phyloP scores from a whole-genome alignment of 1,139 yeast genomes.

The Debaryomyces udenii region DNA sequence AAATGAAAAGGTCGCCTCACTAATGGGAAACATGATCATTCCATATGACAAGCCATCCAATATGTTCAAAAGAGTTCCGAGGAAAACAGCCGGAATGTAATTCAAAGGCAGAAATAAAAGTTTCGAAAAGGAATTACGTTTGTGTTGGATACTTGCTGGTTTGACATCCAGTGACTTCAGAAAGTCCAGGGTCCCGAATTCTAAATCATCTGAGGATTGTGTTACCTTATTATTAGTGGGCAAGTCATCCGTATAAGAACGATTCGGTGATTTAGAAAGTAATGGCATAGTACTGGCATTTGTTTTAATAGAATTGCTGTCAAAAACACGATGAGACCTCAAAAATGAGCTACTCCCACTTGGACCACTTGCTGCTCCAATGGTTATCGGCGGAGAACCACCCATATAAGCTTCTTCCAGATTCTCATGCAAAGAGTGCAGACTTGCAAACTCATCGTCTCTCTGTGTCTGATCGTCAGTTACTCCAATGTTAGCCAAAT shows the following conservation, averaged over 20 bases:
- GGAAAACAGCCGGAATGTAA: constrained; percentile 70
- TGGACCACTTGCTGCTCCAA: constrained; percentile 11
- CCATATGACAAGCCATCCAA: constrained; percentile 95
- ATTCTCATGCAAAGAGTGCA: background rate
- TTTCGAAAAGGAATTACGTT: background rate
- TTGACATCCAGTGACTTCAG: background rate
- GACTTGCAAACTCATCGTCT: constrained; percentile 5
- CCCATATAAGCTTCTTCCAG: constrained; percentile 19
- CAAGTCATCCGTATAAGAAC: constrained; percentile 1
- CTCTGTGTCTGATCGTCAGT: constrained; percentile 37
- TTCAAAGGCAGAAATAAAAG: background rate
- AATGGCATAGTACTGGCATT: background rate
- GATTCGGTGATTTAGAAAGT: background rate
- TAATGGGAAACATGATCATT: constrained; percentile 93
- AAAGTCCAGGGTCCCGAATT: constrained; percentile 8
- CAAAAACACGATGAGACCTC: background rate
- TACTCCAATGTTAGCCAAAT: constrained; percentile 62
- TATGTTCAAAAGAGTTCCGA: constrained; percentile 83
- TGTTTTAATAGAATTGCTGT: background rate
- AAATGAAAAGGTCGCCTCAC: constrained; percentile 72
- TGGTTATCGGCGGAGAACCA: constrained; percentile 33
- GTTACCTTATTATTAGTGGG: background rate
- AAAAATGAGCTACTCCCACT: too few relatives aligned
- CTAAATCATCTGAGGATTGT: constrained; percentile 12
- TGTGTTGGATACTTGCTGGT: background rate